Evolutionary conservation across 768 basidiomycete genomes (phyloP), one percentile per base, ranked within the genome.

Genomic region (Crepidotus variabilis): DNA sequence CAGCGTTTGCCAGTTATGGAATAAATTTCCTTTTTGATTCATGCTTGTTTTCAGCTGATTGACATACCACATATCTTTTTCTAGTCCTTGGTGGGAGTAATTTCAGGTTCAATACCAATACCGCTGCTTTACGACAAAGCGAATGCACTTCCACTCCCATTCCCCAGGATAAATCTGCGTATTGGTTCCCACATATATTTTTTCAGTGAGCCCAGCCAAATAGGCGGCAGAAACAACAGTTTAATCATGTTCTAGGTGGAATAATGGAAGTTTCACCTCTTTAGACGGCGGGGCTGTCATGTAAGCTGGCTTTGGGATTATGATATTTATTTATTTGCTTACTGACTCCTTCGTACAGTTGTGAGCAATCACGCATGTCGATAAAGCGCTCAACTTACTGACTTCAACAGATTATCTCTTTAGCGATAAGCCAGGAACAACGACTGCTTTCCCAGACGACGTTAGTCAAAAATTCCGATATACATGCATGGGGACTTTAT

Each of bases 141-240:
- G 59, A 75, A 62, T 83, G 82, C 62, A 78, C 80, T 1, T 78
- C 81, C n/a, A 71, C 77, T 55, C 80, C 80, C 36, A 81, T 83
- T 62, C 69, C 71, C 14, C 69, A 83, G 67, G 80, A 82, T 67
- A 79, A 81, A 60, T 80, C 78, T 18, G 74, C 71, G 51, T 82
- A 82, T 58, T 82, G 80, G 80, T 75, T 76, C 59, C 78, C 79
- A 49, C 74, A 78, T 53, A 65, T 82, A 34, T 81, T 82, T 63
- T 81, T 82, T 65, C 75, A 81, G 78, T 79, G 57, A 46, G 74
- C 45, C 45, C 54, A 4, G 35, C n/a, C 9, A 8, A 51, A 16
- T 32, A 28, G n/a, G 52, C 52, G 13, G 22, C n/a, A 36, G n/a
- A 33, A 14, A 16, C 8, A 13, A 24, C 23, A 33, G 22, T 34